These are phyloP conservation scores for Rubia tinctorum DNA, from an alignment of 305 asterid genomes.

Conservation along the genomic window DNA sequence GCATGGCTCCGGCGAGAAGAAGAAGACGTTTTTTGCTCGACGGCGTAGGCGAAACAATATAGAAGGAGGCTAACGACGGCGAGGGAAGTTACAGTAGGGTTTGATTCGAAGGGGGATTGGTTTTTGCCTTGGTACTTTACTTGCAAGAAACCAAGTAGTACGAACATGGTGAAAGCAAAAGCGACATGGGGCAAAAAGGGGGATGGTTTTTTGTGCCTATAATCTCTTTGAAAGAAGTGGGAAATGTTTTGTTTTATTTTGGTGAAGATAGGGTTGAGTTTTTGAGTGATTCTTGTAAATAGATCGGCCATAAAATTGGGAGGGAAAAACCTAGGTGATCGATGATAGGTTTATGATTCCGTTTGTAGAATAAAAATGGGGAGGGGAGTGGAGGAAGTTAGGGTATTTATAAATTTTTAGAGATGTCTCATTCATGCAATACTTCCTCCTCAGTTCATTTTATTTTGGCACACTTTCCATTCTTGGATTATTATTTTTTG, in stretches of 20 bases:
- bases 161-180: background rate
- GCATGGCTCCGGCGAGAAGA: background rate
- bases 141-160: slow-evolving; percentile 8
- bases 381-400: too few relatives aligned
- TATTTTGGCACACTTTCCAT: too few relatives aligned
- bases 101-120: slow-evolving; percentile 8
- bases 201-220: background rate
- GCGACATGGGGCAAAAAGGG: slow-evolving; percentile 4
- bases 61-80: background rate
- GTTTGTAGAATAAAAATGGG: background rate
- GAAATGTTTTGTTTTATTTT: background rate
- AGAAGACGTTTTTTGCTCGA: background rate
- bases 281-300: background rate
- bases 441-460: too few relatives aligned
- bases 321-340: background rate
- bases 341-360: background rate
- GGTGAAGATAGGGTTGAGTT: slow-evolving; percentile 1
- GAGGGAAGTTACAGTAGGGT: background rate
- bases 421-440: background rate
- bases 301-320: background rate
- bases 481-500: too few relatives aligned
- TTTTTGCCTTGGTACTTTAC: slow-evolving; percentile 15
- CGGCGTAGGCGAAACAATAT: background rate
- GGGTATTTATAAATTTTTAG: background rate
- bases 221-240: background rate